Conservation (phyloP, 148 eudicot species). For the Silene conica region DNA sequence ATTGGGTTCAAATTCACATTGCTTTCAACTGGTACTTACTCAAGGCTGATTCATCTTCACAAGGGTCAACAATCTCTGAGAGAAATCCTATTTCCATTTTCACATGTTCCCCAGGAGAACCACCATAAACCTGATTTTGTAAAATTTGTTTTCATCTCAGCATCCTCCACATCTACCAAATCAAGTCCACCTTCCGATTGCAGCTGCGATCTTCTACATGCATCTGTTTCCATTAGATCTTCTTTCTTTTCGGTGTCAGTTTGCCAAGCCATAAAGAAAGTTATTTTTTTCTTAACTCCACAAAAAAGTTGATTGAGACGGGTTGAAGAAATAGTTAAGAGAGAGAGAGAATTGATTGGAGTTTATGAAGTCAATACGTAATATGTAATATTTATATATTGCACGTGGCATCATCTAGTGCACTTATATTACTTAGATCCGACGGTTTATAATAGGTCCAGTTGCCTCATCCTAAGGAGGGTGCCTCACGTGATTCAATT, state of each 20-base stretch:
- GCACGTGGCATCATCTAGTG: no score
- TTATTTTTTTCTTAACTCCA: conserved; percentile 41
- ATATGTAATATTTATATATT: no score
- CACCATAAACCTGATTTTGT: conserved; percentile 21
- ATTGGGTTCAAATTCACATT: conserved; percentile 3
- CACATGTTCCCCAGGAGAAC: conserved; percentile 16
- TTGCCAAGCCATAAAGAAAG: conserved; percentile 42
- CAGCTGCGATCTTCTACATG: conserved; percentile 28
- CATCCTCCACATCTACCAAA: conserved; percentile 25
- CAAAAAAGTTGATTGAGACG: conserved; percentile 37
- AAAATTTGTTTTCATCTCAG: conserved; percentile 23
- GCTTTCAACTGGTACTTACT: conserved; percentile 3
- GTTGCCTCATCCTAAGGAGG: no score
- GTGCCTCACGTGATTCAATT: no score
- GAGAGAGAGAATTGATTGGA: no score
- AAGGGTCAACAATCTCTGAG: conserved; percentile 23
- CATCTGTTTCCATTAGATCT: conserved; percentile 29
- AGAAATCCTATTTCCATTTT: conserved; percentile 20
- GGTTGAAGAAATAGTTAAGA: no score
- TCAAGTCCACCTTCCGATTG: conserved; percentile 25
- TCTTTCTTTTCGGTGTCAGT: conserved; percentile 31
- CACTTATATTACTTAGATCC: no score
- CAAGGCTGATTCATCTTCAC: conserved; percentile 5
- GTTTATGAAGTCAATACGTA: no score
- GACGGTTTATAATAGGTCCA: no score